phyloP scores from a whole-genome alignment of 2,329 filamentous ascomycete genomes.

The Furcasterigmium sp. region DNA sequence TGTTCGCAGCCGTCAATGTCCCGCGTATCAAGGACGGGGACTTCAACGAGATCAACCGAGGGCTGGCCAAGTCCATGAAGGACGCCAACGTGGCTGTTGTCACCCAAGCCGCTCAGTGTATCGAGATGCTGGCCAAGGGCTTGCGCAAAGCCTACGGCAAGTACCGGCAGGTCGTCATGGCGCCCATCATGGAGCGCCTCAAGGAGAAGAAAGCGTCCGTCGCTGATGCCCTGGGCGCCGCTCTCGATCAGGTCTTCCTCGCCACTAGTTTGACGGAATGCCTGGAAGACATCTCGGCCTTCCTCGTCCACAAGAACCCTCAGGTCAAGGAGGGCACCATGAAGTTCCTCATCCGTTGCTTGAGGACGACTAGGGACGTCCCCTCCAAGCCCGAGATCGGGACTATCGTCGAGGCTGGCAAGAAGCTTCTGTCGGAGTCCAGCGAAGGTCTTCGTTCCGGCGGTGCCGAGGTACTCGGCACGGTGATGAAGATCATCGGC shows the following conservation, averaged over 20 bases:
- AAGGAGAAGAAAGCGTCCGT: constrained; percentile 96
- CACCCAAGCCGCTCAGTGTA: constrained; percentile 86
- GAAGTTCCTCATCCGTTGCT: constrained; percentile 84
- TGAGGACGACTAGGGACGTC: constrained; percentile 77
- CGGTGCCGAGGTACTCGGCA: constrained; percentile 87
- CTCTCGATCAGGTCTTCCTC: constrained; percentile 65
- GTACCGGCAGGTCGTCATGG: constrained; percentile 75
- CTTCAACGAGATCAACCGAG: constrained; percentile 77
- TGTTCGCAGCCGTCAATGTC: constrained; percentile 72
- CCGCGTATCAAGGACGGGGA: constrained; percentile 88
- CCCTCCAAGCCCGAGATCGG: constrained; percentile 81
- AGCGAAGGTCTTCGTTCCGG: constrained; percentile 81
- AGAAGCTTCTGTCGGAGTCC: constrained; percentile 86
- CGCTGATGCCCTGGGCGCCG: constrained; percentile 79
- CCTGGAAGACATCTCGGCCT: constrained; percentile 84
- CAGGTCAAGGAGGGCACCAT: constrained; percentile 95
- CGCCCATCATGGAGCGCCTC: constrained; percentile 86
- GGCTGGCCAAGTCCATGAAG: constrained; percentile 95
- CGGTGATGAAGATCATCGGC: constrained; percentile 97
- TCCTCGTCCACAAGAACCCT: constrained; percentile 89
- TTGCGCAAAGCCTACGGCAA: constrained; percentile 72
- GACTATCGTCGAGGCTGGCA: constrained; percentile 79
- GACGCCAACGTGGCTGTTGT: constrained; percentile 96
- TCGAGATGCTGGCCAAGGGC: constrained; percentile 84
- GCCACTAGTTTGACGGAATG: constrained; percentile 75